A percentile compares a stretch with the other conserved stretches of the same genome.
phyloP scores from a whole-genome alignment of 495 filamentous ascomycete species.

The Astrothelium macrocarpum region DNA sequence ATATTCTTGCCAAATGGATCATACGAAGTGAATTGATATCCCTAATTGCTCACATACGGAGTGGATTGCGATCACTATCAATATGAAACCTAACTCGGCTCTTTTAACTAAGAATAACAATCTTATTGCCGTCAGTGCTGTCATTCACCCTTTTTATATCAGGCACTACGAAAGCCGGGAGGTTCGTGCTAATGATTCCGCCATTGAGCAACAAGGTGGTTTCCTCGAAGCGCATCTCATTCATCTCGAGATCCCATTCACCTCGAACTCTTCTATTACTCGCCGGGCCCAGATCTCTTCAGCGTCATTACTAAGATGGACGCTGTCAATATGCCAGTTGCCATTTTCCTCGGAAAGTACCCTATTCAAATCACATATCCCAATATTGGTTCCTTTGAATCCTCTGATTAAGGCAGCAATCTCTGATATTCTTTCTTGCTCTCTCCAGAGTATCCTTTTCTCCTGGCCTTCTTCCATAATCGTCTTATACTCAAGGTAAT shows the following conservation, averaged over 20 bases:
- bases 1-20: too few species aligned
- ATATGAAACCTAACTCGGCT: too few species aligned
- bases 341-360: neutral
- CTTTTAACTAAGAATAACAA: too few species aligned
- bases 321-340: neutral
- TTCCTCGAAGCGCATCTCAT: neutral
- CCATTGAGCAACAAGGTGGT: neutral
- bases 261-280: neutral
- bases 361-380: neutral
- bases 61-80: too few species aligned
- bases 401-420: neutral
- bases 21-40: too few species aligned
- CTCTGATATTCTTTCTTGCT: neutral
- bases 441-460: neutral
- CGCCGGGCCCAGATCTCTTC: neutral
- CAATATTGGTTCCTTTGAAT: neutral
- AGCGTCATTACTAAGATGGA: neutral
- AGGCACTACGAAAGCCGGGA: too few species aligned
- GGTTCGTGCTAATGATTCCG: too few species aligned
- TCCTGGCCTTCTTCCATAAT: neutral
- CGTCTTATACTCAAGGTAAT: neutral
- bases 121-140: too few species aligned
- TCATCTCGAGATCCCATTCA: neutral
- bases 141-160: too few species aligned
- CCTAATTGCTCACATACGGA: too few species aligned